phyloP scores from a whole-genome alignment of 352 stramenopile genomes.

The Plasmopara halstedii region DNA sequence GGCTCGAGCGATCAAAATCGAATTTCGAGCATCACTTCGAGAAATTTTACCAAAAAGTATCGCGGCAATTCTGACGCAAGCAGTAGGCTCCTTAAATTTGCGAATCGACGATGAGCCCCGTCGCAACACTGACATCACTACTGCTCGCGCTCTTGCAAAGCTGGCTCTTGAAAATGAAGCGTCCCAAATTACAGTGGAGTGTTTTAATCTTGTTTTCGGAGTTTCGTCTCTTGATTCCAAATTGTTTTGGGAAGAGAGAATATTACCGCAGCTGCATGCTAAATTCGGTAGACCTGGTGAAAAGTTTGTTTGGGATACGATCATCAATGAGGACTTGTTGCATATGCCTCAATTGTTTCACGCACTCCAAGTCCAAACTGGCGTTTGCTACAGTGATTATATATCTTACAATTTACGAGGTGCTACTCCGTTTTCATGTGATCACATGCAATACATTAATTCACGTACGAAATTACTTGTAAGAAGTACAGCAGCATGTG shows the following conservation, averaged over 20 bases:
- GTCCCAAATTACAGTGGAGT: slow-evolving; percentile 23
- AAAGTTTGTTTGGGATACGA: slow-evolving; percentile 13
- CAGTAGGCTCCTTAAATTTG: not conserved
- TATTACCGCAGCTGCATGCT: slow-evolving; percentile 32
- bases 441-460: slow-evolving; percentile 13
- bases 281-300: slow-evolving; percentile 32
- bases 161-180: slow-evolving; percentile 14
- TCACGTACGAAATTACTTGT: slow-evolving; percentile 17
- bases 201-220: slow-evolving; percentile 55
- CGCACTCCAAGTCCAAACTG: slow-evolving; percentile 33
- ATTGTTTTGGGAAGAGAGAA: slow-evolving; percentile 39
- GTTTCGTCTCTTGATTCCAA: slow-evolving; percentile 20
- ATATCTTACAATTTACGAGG: slow-evolving; percentile 36
- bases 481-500: slow-evolving; percentile 18
- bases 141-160: slow-evolving; percentile 10
- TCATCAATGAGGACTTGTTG: slow-evolving; percentile 34
- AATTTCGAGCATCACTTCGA: slow-evolving; percentile 34
- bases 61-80: slow-evolving; percentile 15
- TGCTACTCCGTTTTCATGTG: slow-evolving; percentile 11
- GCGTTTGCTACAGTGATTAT: slow-evolving; percentile 16
- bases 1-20: slow-evolving; percentile 46
- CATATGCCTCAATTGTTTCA: slow-evolving; percentile 50
- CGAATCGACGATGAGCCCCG: slow-evolving; percentile 1
- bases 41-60: slow-evolving; percentile 17
- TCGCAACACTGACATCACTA: slow-evolving; percentile 2